Evolutionary conservation across 768 basidiomycete species (phyloP).

Genomic region (Inosperma sp.): DNA sequence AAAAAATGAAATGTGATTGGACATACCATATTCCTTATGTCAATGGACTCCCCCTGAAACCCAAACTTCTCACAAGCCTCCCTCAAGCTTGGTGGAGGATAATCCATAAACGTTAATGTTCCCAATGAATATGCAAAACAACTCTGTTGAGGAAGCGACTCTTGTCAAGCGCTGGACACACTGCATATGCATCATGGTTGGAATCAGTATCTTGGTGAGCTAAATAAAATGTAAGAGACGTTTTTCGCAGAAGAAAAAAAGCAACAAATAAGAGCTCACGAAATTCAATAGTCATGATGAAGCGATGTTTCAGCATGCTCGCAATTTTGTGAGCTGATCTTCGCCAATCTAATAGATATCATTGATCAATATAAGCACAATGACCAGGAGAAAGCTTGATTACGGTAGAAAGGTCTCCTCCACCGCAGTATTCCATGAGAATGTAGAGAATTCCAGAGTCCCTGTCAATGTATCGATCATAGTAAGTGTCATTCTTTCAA

Average conservation of each 20-base stretch:
- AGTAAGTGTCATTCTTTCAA: constrained; percentile 93
- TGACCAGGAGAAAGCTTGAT: too few species aligned
- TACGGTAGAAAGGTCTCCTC: constrained; percentile 85
- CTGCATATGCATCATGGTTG: too few species aligned
- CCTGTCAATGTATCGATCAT: constrained; percentile 88
- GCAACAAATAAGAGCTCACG: too few species aligned
- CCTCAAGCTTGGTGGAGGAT: constrained; percentile 47
- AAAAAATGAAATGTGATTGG: not conserved
- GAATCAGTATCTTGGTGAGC: too few species aligned
- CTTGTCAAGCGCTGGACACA: too few species aligned
- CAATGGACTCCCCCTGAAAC: constrained; percentile 91
- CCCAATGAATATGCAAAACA: constrained; percentile 61
- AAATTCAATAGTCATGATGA: too few species aligned
- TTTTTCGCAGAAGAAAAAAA: too few species aligned
- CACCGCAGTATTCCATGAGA: constrained; percentile 98
- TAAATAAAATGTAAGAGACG: too few species aligned
- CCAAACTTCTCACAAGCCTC: constrained; percentile 99
- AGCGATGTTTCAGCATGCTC: too few species aligned
- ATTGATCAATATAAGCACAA: too few species aligned
- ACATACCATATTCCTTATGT: constrained; percentile 90
- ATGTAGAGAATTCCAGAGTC: constrained; percentile 91
- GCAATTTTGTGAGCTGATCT: too few species aligned
- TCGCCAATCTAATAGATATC: too few species aligned
- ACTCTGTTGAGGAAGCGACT: constrained; percentile 52
- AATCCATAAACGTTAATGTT: constrained; percentile 68